Evolutionary conservation across 495 filamentous ascomycete species (phyloP).

Genomic region (Cryomyces minteri): DNA sequence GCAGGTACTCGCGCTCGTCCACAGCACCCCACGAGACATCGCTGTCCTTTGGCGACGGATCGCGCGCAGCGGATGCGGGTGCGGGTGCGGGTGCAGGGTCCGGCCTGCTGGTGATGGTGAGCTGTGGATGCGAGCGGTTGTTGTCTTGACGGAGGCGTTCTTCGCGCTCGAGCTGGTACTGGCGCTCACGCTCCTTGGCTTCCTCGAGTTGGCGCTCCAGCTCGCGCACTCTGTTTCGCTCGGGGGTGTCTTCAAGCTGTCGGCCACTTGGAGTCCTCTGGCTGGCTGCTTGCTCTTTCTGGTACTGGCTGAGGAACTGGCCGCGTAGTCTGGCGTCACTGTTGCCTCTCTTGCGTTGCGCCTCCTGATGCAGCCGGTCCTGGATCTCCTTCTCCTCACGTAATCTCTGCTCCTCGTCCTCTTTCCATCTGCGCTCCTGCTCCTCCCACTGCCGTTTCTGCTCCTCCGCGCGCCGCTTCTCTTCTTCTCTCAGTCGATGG

Average conservation of each 20-base stretch:
- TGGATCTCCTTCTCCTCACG: slow-evolving; percentile 59
- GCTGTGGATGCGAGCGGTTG: slow-evolving; percentile 5
- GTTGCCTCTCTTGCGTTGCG: slow-evolving; percentile 35
- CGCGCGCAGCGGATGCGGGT: slow-evolving; percentile 9
- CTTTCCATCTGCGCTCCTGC: slow-evolving; percentile 64
- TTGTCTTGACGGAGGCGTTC: slow-evolving; percentile 24
- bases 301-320: slow-evolving; percentile 76
- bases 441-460: slow-evolving; percentile 73
- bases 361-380: slow-evolving; percentile 44
- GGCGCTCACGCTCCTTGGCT: slow-evolving; percentile 67
- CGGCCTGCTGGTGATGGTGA: slow-evolving; percentile 7
- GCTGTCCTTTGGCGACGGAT: slow-evolving; percentile 29
- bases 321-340: slow-evolving; percentile 55
- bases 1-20: slow-evolving; percentile 58
- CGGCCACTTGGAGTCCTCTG: slow-evolving; percentile 17
- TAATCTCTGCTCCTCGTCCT: slow-evolving; percentile 58
- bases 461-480: slow-evolving; percentile 47
- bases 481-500: slow-evolving; percentile 43
- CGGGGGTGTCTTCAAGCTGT: slow-evolving; percentile 8
- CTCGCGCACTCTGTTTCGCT: slow-evolving; percentile 50
- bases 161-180: slow-evolving; percentile 70
- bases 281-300: slow-evolving; percentile 29
- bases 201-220: slow-evolving; percentile 71
- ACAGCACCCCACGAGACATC: slow-evolving; percentile 47
- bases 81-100: slow-evolving; percentile 21